phyloP scores from a whole-genome alignment of 108 stramenopile species.

The Cyclotella sp. region DNA sequence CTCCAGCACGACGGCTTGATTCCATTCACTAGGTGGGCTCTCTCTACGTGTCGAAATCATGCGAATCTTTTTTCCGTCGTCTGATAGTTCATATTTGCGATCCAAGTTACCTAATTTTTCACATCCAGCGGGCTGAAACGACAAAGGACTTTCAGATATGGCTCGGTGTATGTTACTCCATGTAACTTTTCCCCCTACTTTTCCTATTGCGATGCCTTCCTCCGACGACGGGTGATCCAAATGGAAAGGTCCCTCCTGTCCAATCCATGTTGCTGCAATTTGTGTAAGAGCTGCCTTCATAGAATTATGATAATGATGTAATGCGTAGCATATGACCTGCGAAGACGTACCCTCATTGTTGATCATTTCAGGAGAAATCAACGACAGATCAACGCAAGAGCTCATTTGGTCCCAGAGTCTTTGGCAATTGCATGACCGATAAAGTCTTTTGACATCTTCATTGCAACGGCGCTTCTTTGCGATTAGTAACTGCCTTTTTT shows the following conservation, averaged over 20 bases:
- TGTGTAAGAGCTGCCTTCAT: background rate
- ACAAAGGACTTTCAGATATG: background rate
- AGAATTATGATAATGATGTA: background rate
- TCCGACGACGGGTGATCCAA: background rate
- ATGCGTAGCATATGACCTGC: background rate
- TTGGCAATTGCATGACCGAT: background rate
- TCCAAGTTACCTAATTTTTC: background rate
- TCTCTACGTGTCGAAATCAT: background rate
- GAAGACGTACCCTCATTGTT: background rate
- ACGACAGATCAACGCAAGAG: conserved; percentile 4
- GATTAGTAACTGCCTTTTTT: too few species aligned
- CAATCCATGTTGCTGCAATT: background rate
- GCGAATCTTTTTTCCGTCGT: background rate
- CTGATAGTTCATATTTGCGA: background rate
- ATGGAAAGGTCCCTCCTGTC: background rate
- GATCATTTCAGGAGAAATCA: background rate
- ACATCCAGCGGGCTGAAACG: background rate
- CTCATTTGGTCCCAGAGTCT: conserved; percentile 1
- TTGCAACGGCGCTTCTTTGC: background rate
- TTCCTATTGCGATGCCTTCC: background rate
- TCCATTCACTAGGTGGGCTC: too few species aligned
- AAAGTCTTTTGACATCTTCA: background rate
- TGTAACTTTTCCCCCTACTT: background rate
- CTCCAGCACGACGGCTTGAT: background rate
- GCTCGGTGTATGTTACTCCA: background rate